Base-by-base conservation (phyloP, 805 yeast species). In the Saccharomycopsis capsularis region DNA sequence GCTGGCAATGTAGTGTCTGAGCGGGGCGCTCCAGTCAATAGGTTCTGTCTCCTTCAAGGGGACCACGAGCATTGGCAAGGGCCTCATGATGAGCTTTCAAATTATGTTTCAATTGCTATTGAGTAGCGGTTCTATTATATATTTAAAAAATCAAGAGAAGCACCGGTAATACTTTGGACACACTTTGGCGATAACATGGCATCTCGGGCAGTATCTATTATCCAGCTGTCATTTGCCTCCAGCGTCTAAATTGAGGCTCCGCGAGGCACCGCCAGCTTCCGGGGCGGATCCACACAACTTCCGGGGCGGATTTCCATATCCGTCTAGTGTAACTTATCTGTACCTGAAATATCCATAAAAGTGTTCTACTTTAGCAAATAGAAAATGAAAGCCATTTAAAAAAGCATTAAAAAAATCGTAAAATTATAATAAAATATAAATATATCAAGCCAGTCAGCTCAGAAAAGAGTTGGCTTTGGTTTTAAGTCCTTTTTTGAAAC, bases 11-110 rank as follows among this genome's bases (percentile, higher is more conserved):
- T 82, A 85, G 5, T 68, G 60, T 54, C 71, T 73, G 54, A 87
- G 64, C 0, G 89, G 82, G 16, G 71, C 64, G 0, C 65, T 54
- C 95, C 95, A 87, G 60, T 81, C 85, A 52, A 78, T 65, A 15
- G 51, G 40, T n/a, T 39, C 48, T 3, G 55, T 51, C 19, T 44
- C 48, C 45, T 54, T 54, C 23, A 54, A 29, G 16, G 55, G 56
- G 35, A 51, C 41, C 11, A 44, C 15, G 25, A 54, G 44, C 46
- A 54, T 29, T 24, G 56, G 51, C 27, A 52, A 40, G 35, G 48
- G 43, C 30, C 46, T 50, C 57, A 54, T 49, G n/a, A 23, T 21
- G 9, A n/a, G n/a, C n/a, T n/a, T n/a, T n/a, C n/a, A n/a, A n/a
- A 11, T 40, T 34, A 6, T 6, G 7, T 29, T 9, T 29, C 34